phyloP scores from a whole-genome alignment of 441 rosid genomes.

The Mallotus japonicus region DNA sequence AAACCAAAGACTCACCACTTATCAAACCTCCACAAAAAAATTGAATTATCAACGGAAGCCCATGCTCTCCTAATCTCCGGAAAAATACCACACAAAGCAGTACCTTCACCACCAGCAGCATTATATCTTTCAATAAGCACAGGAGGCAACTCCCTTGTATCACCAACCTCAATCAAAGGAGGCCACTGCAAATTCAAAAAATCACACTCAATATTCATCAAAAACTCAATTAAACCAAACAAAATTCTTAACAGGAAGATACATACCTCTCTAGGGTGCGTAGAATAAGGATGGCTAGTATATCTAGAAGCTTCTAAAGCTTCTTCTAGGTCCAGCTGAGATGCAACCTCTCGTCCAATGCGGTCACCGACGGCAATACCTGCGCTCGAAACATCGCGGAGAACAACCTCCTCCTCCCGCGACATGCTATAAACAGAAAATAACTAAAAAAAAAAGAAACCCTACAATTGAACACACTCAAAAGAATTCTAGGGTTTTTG shows the following conservation, averaged over 20 bases:
- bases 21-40: slow-evolving; percentile 97
- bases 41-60: slow-evolving; percentile 91
- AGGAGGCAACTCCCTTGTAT: slow-evolving; percentile 83
- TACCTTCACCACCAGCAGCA: slow-evolving; percentile 96
- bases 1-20: slow-evolving; percentile 54
- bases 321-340: slow-evolving; percentile 89
- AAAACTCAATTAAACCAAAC: background rate
- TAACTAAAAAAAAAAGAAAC: slow-evolving; percentile 12
- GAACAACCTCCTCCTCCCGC: slow-evolving; percentile 70
- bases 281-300: slow-evolving; percentile 83
- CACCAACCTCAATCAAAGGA: slow-evolving; percentile 75
- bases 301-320: slow-evolving; percentile 90
- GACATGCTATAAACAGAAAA: slow-evolving; percentile 39
- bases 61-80: slow-evolving; percentile 92
- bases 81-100: slow-evolving; percentile 91
- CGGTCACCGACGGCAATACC: slow-evolving; percentile 72
- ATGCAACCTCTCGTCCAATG: slow-evolving; percentile 75
- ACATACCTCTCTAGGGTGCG: slow-evolving; percentile 82
- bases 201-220: slow-evolving; percentile 12
- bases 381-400: slow-evolving; percentile 84
- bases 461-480: slow-evolving; percentile 6
- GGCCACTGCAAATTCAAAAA: slow-evolving; percentile 71
- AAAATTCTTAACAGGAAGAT: background rate
- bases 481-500: slow-evolving; percentile 24
- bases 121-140: slow-evolving; percentile 86